Evolutionary conservation across 495 filamentous ascomycete genomes (phyloP), one percentile per base, ranked within the genome.

Genomic region (Tuber calosporum): DNA sequence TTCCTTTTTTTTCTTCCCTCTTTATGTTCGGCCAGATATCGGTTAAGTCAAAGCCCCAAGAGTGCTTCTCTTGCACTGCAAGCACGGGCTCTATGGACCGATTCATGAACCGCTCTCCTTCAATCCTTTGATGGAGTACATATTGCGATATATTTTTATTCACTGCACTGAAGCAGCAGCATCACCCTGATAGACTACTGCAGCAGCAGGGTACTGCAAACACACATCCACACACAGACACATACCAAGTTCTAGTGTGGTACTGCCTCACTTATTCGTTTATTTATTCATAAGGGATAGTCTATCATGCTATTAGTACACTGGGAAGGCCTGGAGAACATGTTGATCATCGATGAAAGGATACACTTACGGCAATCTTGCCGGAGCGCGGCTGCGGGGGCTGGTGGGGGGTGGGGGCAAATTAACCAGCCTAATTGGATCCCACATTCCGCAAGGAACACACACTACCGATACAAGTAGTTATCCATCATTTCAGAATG

Each of bases 371-470:
- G 53, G 53, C 26, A 62, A 62, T 62, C 53, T 34, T 62, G 26
- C 53, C 53, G 53, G 53, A 62, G 0, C 6, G 34, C 4, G 15
- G 53, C 53, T 58, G 53, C n/a, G 53, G 48, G 53, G 53, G 9
- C 53, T 62, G 53, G 13, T 3, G 53, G 53, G 53, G 53, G 53
- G 7, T 8, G 22, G 39, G 39, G 39, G 39, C 3, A 3, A 34
- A 34, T 17, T 62, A 34, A 34, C 26, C 26, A 62, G 26, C 11
- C 19, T 34, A 62, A 62, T 62, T 62, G 26, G 26, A 62, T 34
- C 26, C 53, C 53, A 62, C 53, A 62, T 62, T 13, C 26, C 53
- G 53, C 53, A 62, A 62, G 53, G 53, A 62, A 62, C 53, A 34
- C 11, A 62, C 13, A 19, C 26, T 34, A 62, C 22, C 11, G 1